Evolutionary conservation across 176 grass and related monocot genomes (phyloP), one percentile per base, ranked within the genome.

Genomic region (Saccharum officinarum): DNA sequence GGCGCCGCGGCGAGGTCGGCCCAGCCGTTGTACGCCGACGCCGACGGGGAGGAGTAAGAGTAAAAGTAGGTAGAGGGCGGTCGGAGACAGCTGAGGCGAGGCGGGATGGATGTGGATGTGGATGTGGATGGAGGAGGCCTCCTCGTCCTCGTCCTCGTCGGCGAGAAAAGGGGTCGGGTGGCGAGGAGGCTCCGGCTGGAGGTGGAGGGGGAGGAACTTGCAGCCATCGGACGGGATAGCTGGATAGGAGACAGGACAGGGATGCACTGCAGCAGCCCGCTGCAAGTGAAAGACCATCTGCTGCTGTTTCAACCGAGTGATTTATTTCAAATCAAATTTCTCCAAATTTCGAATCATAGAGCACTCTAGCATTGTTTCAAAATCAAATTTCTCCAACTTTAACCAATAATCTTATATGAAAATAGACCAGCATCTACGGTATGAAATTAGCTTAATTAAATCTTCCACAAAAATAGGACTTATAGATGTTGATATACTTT

Each of bases 1-100:
- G 88, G 85, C 28, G 33, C 81, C 75, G 81, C 75, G 41, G 90
- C 84, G 75, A 95, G 85, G 28, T 95, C 96, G 47, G 85, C 87
- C 96, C 96, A 98, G 2, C 96, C 93, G 55, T 90, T 87, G 76
- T 87, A 98, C 1, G 71, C 70, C 16, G 80, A 80, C 10, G 75
- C 5, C 5, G 81, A 38, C 15, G 37, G 36, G 34, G 40, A 59
- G 54, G 54, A 59, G 54, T 20, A 18, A 2, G 49, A 54, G 49
- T 54, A 54, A 54, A 54, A 17, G 17, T 4, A 2, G 26, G 37
- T 8, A 26, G 1, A 76, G 13, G 41, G 9, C 50, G 82, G 36
- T 16, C 20, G 5, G 71, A 25, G 40, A 63, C 60, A 26, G 60
- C 23, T 26, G 13, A 41, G 41, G 71, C 23, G 73, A 25, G n/a